These are phyloP conservation scores for Collybiopsis confluens DNA, from an alignment of 768 basidiomycete genomes.

Conservation along the genomic window DNA sequence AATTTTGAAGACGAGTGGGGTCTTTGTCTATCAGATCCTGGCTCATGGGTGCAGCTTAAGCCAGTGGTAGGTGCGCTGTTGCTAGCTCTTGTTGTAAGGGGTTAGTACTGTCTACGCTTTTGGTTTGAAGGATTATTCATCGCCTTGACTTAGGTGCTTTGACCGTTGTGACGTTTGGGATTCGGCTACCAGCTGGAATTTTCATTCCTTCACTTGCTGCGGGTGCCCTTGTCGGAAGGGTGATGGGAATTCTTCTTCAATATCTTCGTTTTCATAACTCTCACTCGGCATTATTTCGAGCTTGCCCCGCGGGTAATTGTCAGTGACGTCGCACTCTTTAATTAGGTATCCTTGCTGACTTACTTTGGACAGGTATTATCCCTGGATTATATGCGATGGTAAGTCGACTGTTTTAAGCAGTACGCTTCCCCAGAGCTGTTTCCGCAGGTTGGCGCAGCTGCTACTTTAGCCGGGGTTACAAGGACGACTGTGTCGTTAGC, in stretches of 20 bases:
- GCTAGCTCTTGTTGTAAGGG: conserved; percentile 65
- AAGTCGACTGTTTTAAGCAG: not conserved
- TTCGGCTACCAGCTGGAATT: conserved; percentile 89
- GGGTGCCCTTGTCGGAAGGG: conserved; percentile 88
- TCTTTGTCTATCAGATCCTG: conserved; percentile 68
- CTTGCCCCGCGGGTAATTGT: conserved; percentile 69
- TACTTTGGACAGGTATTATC: conserved; percentile 46
- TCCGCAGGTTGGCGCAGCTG: conserved; percentile 72
- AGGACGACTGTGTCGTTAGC: conserved; percentile 90
- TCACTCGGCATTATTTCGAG: conserved; percentile 52
- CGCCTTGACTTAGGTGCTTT: conserved; percentile 19
- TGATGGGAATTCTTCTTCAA: conserved; percentile 79
- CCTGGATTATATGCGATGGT: conserved; percentile 93
- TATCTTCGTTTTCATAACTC: conserved; percentile 67
- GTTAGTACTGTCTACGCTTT: conserved; percentile 29
- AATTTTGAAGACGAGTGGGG: conserved; percentile 53
- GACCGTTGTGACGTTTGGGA: conserved; percentile 82
- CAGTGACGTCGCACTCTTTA: conserved; percentile 20
- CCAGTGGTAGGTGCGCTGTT: conserved; percentile 61
- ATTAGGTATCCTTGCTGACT: not conserved
- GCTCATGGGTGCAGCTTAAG: conserved; percentile 50
- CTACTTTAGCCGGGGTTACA: conserved; percentile 94
- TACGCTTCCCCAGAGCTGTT: not conserved
- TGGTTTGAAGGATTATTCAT: not conserved
- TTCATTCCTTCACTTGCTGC: conserved; percentile 96